These are phyloP conservation scores for Camillea tinctor DNA, from an alignment of 2,329 filamentous ascomycete genomes.

Conservation along the genomic window DNA sequence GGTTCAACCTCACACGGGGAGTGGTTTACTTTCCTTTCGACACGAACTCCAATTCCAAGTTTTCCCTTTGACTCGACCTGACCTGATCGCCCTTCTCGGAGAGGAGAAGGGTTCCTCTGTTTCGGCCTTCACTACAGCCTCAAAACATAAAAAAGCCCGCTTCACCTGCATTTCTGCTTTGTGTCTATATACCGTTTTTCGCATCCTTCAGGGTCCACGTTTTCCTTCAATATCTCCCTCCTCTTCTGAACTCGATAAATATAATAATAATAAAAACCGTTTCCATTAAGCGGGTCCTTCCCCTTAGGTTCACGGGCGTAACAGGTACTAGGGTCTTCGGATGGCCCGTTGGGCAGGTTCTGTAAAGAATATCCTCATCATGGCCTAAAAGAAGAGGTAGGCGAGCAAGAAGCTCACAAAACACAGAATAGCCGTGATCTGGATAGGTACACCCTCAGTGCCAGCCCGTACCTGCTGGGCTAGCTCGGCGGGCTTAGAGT, in stretches of 20 bases:
- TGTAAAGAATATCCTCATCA: slow-evolving; percentile 10
- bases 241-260: slow-evolving; percentile 2
- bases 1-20: no score
- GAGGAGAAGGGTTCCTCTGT: no score
- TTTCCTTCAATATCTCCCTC: slow-evolving; percentile 10
- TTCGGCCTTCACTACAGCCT: no score
- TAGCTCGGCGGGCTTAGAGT: slow-evolving; percentile 39
- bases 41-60: no score
- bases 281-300: slow-evolving; percentile 1
- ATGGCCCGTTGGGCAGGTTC: slow-evolving; percentile 4
- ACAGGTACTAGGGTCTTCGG: background rate
- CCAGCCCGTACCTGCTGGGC: slow-evolving; percentile 55
- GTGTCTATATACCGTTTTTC: no score
- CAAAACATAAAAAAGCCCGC: no score
- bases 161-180: no score
- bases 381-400: slow-evolving; percentile 85
- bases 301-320: slow-evolving; percentile 1
- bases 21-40: no score
- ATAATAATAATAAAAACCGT: background rate
- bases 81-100: no score
- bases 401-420: slow-evolving; percentile 89
- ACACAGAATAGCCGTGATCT: slow-evolving; percentile 80
- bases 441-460: slow-evolving; percentile 80
- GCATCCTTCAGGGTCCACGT: background rate
- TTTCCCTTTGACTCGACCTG: no score